Percentiles rank a stretch among this genome's conserved stretches.
Evolutionary conservation across 495 filamentous ascomycete species (phyloP).

Genomic region (Annulohypoxylon moriforme): DNA sequence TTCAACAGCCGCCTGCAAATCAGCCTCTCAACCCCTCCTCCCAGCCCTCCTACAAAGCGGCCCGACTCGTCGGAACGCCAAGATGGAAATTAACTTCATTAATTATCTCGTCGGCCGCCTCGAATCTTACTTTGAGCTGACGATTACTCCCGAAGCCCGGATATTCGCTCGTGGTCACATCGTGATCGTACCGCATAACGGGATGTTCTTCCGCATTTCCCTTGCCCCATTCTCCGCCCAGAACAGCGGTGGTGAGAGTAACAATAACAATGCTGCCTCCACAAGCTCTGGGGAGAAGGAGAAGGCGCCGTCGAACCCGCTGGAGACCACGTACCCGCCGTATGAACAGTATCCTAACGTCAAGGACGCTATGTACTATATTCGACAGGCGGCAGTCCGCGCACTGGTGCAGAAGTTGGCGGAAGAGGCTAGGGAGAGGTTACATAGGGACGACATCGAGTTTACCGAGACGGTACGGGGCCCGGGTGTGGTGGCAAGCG

Average conservation of each 20-base stretch:
- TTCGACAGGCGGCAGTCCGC: slow-evolving; percentile 41
- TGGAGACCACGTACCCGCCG: slow-evolving; percentile 43
- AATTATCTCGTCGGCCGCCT: slow-evolving; percentile 42
- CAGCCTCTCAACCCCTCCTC: slow-evolving; percentile 24
- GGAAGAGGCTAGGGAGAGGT: slow-evolving; percentile 5
- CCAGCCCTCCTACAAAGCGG: slow-evolving; percentile 14
- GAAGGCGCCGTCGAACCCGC: slow-evolving; percentile 21
- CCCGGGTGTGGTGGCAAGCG: slow-evolving; percentile 20
- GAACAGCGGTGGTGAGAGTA: slow-evolving; percentile 1
- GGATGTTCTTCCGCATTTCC: slow-evolving; percentile 50
- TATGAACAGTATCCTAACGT: slow-evolving; percentile 42
- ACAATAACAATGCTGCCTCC: background rate
- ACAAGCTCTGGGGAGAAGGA: slow-evolving; percentile 15
- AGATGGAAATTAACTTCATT: slow-evolving; percentile 45
- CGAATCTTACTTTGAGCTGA: slow-evolving; percentile 50
- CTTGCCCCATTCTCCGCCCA: slow-evolving; percentile 39
- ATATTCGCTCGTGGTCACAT: slow-evolving; percentile 50
- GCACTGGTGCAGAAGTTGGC: slow-evolving; percentile 33
- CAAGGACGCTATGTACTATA: slow-evolving; percentile 44
- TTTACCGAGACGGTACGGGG: slow-evolving; percentile 36
- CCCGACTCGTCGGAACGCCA: slow-evolving; percentile 34
- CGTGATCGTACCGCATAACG: slow-evolving; percentile 34
- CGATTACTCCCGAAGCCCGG: slow-evolving; percentile 51
- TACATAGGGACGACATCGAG: slow-evolving; percentile 29
- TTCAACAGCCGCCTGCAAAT: slow-evolving; percentile 38